Conservation (phyloP, 371 early-diverging fungal genomes). For the Mortierella polycephala region DNA sequence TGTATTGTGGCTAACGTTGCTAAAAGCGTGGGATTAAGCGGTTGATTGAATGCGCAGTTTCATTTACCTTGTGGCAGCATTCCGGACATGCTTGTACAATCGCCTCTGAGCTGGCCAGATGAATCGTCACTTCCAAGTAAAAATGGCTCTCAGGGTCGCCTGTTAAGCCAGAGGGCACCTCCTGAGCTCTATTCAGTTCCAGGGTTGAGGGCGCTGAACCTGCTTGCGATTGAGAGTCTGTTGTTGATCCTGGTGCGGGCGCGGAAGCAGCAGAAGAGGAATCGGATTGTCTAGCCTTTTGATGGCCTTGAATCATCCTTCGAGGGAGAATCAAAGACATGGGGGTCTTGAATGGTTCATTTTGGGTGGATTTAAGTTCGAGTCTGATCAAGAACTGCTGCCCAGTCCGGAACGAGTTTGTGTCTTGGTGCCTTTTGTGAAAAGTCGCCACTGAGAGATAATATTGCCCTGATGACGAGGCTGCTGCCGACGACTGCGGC, state of each 20-base stretch:
- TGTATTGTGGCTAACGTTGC: no score
- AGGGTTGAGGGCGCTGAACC: background rate
- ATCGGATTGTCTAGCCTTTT: conserved; percentile 39
- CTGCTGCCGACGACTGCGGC: conserved; percentile 12
- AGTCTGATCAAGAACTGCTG: conserved; percentile 51
- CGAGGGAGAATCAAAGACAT: conserved; percentile 51
- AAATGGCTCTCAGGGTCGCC: conserved; percentile 33
- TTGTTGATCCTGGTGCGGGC: background rate
- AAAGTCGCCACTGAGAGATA: conserved; percentile 46
- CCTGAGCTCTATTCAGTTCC: conserved; percentile 7
- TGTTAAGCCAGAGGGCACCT: background rate
- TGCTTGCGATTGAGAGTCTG: background rate
- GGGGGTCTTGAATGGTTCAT: conserved; percentile 33
- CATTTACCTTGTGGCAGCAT: conserved; percentile 45
- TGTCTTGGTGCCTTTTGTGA: conserved; percentile 51
- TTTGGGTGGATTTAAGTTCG: conserved; percentile 24
- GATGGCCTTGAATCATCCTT: conserved; percentile 46
- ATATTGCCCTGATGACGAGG: conserved; percentile 26
- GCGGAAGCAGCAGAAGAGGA: conserved; percentile 4
- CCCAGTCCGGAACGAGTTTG: conserved; percentile 53
- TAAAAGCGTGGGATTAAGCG: background rate
- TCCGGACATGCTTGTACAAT: conserved; percentile 51
- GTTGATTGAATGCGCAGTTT: background rate
- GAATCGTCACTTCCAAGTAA: conserved; percentile 43
- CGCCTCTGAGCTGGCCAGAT: conserved; percentile 44